Evolutionary conservation across 768 basidiomycete genomes (phyloP), one percentile per base, ranked within the genome.

Genomic region (Rhizopogon roseolus): DNA sequence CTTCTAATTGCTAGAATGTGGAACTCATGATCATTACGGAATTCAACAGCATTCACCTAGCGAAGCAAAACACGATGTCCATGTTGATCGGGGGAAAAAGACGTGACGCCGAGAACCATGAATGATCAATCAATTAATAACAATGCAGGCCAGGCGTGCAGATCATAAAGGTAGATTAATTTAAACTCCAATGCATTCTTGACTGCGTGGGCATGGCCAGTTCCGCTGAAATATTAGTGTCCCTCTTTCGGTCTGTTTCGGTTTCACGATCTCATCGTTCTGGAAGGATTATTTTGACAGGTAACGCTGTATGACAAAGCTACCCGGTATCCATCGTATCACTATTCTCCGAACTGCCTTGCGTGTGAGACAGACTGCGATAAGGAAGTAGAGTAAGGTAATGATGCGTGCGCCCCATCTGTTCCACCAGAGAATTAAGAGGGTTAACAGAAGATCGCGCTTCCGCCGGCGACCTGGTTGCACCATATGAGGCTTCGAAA

Each of bases 381-480:
- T 22, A 25, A 71, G 50, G 41, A 77, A 41, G 45, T 68, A 64
- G 44, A 77, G 44, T 19, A 68, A 60, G 40, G 70, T 40, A 40
- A 72, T 64, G 53, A 82, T 66, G 44, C 74, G 68, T 38, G 65
- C 68, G 42, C 73, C 71, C 87, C 88, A 89, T 32, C 81, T 78
- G 56, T 74, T 69, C 86, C 88, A 88, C 68, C 84, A 84, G 11
- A 91, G 73, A 36, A 74, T 62, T 3, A 73, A 72, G 27, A 91
- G 76, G 2, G 88, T 90, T 41, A 75, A 75, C 19, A 76, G 62
- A 25, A 91, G 76, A 64, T 89, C 87, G 59, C 85, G 78, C 57
- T 85, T 86, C 50, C 88, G 80, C 53, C 81, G 78, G 34, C 83
- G 86, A 38, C 85, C 85, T 64, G 82, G 76, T 37, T 75, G 77